Evolutionary conservation across 148 eudicot genomes (phyloP).

Genomic region (Vaccinium macrocarpon): DNA sequence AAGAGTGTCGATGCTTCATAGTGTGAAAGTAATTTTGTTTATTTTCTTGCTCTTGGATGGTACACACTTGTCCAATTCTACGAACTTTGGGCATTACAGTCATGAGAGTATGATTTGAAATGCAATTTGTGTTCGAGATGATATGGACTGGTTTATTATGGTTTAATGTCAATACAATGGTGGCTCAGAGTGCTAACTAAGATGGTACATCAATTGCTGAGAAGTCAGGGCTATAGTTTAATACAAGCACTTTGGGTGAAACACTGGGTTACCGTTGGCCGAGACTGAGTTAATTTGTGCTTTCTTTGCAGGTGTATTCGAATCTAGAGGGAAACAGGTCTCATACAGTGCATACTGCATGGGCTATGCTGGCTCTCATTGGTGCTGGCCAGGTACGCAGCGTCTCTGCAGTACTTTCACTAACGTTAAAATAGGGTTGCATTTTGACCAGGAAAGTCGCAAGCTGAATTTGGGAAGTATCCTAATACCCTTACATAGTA

Average conservation of each 20-base stretch:
- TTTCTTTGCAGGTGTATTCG: constrained; percentile 51
- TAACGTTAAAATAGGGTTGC: constrained; percentile 3
- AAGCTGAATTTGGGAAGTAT: not conserved
- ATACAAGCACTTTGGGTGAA: not conserved
- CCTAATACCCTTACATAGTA: not conserved
- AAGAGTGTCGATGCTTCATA: no score
- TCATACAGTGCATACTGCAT: constrained; percentile 66
- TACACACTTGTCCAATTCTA: not conserved
- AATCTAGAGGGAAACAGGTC: constrained; percentile 53
- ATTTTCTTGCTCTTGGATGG: not conserved
- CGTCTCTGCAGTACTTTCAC: not conserved
- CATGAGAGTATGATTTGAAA: not conserved
- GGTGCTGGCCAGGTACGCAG: constrained; percentile 32
- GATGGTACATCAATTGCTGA: not conserved
- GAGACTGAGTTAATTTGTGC: not conserved
- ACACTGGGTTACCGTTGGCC: not conserved
- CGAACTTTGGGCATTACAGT: not conserved
- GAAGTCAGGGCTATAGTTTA: not conserved
- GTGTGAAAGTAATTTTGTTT: not conserved
- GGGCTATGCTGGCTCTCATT: constrained; percentile 70
- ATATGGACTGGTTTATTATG: not conserved
- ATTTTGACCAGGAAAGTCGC: not conserved
- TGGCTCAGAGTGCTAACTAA: not conserved
- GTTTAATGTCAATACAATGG: not conserved
- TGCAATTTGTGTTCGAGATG: not conserved